Conservation (phyloP, 345 rosid genomes). For the Laguncularia racemosa region DNA sequence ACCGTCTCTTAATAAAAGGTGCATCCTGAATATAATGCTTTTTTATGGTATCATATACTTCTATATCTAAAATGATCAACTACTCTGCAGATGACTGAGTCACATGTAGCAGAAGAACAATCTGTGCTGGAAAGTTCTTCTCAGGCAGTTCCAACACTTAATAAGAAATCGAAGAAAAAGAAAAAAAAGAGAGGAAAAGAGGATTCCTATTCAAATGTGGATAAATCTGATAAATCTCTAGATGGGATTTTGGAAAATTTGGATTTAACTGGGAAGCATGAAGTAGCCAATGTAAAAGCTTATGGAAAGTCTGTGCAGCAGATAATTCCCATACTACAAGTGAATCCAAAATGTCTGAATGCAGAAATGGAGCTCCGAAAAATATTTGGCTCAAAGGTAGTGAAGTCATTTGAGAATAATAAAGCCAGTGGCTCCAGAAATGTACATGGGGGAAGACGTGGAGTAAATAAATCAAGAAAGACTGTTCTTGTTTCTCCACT, state of each 20-base stretch:
- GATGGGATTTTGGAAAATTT: conserved; percentile 45
- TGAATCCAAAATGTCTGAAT: conserved; percentile 68
- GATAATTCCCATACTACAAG: conserved; percentile 32
- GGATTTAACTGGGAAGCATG: conserved; percentile 27
- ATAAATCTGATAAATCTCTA: conserved; percentile 23
- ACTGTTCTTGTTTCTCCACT: conserved; percentile 60
- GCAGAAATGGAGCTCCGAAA: conserved; percentile 69
- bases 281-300: conserved; percentile 22
- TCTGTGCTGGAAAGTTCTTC: conserved; percentile 12
- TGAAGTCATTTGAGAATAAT: conserved; percentile 67
- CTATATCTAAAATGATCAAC: conserved; percentile 20
- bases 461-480: conserved; percentile 54
- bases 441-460: conserved; percentile 68
- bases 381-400: conserved; percentile 81
- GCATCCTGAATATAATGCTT: too few relatives aligned
- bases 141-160: conserved; percentile 23
- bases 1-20: too few relatives aligned
- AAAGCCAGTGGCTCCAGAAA: conserved; percentile 62
- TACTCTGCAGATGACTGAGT: conserved; percentile 3
- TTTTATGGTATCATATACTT: conserved; percentile 1
- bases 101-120: conserved; percentile 8
- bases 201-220: conserved; percentile 19
- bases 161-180: conserved; percentile 67
- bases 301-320: conserved; percentile 13
- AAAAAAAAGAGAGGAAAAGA: conserved; percentile 70